These are phyloP conservation scores for Vigna nakashimae DNA, from an alignment of 306 rosid species.

Conservation along the genomic window DNA sequence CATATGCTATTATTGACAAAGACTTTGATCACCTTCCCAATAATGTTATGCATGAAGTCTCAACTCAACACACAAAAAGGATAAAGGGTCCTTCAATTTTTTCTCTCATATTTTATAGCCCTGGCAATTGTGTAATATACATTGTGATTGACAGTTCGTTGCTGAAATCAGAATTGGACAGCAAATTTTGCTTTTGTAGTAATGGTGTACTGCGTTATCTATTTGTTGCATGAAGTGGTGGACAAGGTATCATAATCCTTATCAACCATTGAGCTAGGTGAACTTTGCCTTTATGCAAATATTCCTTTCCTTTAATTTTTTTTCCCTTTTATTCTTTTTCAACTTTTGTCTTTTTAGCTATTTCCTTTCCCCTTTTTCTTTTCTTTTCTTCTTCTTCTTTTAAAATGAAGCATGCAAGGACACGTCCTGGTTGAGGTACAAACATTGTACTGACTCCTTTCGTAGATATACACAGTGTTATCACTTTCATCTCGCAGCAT, in stretches of 20 bases:
- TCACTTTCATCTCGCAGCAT: conserved; percentile 57
- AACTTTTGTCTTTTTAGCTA: conserved; percentile 26
- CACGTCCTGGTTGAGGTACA: conserved; percentile 68
- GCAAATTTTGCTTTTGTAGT: conserved; percentile 54
- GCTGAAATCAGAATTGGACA: conserved; percentile 47
- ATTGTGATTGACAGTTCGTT: conserved; percentile 30
- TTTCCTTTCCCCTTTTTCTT: conserved; percentile 2
- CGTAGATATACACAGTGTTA: conserved; percentile 50
- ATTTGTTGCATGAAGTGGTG: conserved; percentile 73
- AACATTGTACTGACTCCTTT: conserved; percentile 64
- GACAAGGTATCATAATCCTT: conserved; percentile 60
- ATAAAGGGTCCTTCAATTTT: conserved; percentile 2
- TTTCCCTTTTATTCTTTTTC: not conserved
- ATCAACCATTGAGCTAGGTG: conserved; percentile 40
- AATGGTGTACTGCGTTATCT: conserved; percentile 53
- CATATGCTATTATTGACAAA: conserved; percentile 39
- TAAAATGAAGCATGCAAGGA: conserved; percentile 53
- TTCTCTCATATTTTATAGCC: not conserved
- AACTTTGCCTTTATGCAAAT: conserved; percentile 49
- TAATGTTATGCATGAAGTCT: conserved; percentile 51
- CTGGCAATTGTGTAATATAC: conserved; percentile 31
- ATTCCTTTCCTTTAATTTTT: not conserved
- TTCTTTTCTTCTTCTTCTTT: not conserved
- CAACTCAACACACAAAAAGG: conserved; percentile 29
- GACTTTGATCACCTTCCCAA: conserved; percentile 45